Evolutionary conservation across 1,284 basidiomycete species (phyloP), one percentile per base, ranked within the genome.

Genomic region (Moesziomyces parantarcticus): DNA sequence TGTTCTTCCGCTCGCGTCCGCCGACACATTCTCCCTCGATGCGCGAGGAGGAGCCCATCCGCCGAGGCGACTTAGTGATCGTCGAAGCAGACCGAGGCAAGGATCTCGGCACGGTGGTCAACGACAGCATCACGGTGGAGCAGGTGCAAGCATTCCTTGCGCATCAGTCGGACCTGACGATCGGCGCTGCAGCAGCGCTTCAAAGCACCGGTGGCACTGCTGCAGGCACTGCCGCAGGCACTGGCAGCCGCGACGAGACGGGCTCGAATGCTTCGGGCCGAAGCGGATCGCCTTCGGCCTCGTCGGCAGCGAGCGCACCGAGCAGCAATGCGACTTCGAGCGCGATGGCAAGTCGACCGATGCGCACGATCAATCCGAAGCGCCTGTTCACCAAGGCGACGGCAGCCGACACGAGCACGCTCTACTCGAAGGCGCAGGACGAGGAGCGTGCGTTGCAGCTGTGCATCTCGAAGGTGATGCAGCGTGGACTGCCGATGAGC

Each of bases 31-130:
- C 64, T 46, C 59, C 64, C 1, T 48, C 50, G 26, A 50, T 21
- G 23, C 39, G 56, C 22, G 22, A 70, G 56, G 5, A 40, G 45
- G 57, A 65, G 21, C 9, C 60, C 74, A 88, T 94, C 60, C 87
- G 88, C 16, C 89, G 90, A 18, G 95, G 93, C 4, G 96, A 98
- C 83, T 86, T 95, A 44, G 96, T 98, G 58, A 94, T 98, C 72
- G 96, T 98, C 18, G 96, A 98, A 85, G 96, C 94, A 9, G 96
- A 98, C 84, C 88, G 96, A 23, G 96, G 96, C 20, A 92, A 92
- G 83, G 95, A 97, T 85, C 82, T 97, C 48, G 94, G 94, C 34
- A 93, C 91, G 81, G 91, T 97, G 22, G 73, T 81, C 34, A 78
- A 79, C 50, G 77, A 79, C 56, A 74, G 59, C 53, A 76, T 80